Base-by-base conservation (phyloP, 495 filamentous ascomycete species). In the Xylaria scruposa region DNA sequence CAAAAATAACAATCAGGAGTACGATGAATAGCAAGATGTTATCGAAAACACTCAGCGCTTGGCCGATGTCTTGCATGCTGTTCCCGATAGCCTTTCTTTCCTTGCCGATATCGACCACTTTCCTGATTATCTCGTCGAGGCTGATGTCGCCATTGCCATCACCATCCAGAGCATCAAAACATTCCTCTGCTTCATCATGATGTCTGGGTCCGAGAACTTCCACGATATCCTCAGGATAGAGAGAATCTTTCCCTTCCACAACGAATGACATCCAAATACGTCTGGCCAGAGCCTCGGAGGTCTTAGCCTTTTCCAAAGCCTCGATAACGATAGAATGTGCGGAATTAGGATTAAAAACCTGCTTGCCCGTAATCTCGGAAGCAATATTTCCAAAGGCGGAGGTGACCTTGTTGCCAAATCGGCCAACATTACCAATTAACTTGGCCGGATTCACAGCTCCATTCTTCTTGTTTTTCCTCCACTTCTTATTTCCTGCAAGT, bases 261-360 rank as follows among this genome's bases (percentile, higher is more conserved):
- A 98, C 96, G 78, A 98, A 98, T 2, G 94, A 97, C 94, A 97
- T 97, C 96, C 96, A 99, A 70, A 99, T 90, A 78, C 96, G 91
- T 73, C 89, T 91, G 7, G 94, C 96, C 71, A 99, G 82, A 33
- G 95, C 96, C 81, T 97, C 95, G 4, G 94, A 92, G 29, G 92
- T 92, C 49, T 86, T 84, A 51, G 89, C 90, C 75, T 92, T 94
- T 78, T 97, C 95, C 66, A 99, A 85, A 3, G 95, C 96, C 74
- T 97, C 89, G 12, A 97, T 85, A 4, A 98, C 93, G 60, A 97
- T 88, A 2, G 94, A 94, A 78, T 97, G 94, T 3, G 95, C 91
- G 0, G 93, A 91, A 66, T 90, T 92, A 9, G 94, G 91, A 81
- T 98, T 95, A 82, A 99, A 97, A 33, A 97, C 90, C 73, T 97